Evolutionary conservation across 148 eudicot species (phyloP).

Genomic region (Fagopyrum esculentum): DNA sequence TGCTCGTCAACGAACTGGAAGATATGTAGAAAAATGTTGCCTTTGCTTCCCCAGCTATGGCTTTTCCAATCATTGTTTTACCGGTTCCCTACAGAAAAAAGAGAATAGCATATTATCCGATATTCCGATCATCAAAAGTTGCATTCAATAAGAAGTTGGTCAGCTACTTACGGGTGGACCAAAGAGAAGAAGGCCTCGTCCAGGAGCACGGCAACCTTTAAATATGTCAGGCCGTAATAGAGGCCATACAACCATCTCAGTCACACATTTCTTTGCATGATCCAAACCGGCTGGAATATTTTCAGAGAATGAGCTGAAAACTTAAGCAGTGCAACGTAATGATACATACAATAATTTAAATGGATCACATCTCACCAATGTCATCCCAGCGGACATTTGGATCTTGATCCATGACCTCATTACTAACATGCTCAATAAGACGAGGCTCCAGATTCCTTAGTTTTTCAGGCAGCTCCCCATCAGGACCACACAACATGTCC

Average conservation of each 20-base stretch:
- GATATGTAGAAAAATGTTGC: conserved; percentile 96
- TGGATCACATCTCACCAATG: conserved; percentile 51
- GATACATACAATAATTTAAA: neutral
- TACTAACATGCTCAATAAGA: conserved; percentile 90
- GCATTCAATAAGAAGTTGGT: neutral
- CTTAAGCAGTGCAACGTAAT: neutral
- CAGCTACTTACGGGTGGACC: conserved; percentile 86
- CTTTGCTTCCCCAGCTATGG: conserved; percentile 96
- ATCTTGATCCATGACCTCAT: conserved; percentile 95
- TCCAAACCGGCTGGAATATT: conserved; percentile 74
- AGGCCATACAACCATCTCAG: conserved; percentile 99
- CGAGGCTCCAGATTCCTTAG: conserved; percentile 93
- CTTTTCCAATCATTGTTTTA: conserved; percentile 97
- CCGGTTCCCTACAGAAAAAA: conserved; percentile 71
- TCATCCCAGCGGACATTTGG: conserved; percentile 98
- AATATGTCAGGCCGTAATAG: conserved; percentile 94
- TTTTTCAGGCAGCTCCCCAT: conserved; percentile 97
- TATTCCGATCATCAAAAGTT: neutral
- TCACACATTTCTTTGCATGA: conserved; percentile 97
- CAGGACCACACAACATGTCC: conserved; percentile 91
- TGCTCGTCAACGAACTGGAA: conserved; percentile 94
- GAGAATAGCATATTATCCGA: neutral
- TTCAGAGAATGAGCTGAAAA: conserved; percentile 15
- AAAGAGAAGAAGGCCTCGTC: conserved; percentile 95
- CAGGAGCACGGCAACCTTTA: conserved; percentile 98